Evolutionary conservation across 306 rosid species (phyloP).

Genomic region (Pyrus bretschneideri): DNA sequence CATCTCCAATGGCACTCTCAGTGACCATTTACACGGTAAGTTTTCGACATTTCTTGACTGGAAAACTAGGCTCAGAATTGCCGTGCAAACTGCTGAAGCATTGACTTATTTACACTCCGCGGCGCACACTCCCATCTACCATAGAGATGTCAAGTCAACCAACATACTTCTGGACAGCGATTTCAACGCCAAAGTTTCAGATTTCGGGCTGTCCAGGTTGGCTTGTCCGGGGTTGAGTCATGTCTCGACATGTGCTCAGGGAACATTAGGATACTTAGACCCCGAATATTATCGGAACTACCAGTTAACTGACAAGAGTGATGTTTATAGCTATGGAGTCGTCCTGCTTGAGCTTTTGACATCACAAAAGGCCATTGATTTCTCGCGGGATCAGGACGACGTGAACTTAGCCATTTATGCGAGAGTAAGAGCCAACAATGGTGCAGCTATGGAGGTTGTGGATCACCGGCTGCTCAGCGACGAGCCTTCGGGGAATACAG

Average conservation of each 20-base stretch:
- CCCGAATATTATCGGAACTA: constrained; percentile 88
- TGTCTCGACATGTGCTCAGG: constrained; percentile 96
- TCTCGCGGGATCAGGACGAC: constrained; percentile 61
- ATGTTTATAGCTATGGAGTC: constrained; percentile 89
- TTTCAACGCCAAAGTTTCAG: constrained; percentile 73
- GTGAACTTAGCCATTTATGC: constrained; percentile 68
- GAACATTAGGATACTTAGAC: constrained; percentile 88
- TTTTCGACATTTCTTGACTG: constrained; percentile 61
- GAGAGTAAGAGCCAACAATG: constrained; percentile 44
- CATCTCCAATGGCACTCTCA: constrained; percentile 88
- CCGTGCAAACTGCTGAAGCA: constrained; percentile 87
- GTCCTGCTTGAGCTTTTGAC: constrained; percentile 83
- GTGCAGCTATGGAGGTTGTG: constrained; percentile 43
- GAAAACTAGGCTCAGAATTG: constrained; percentile 76
- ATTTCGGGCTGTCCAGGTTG: constrained; percentile 89
- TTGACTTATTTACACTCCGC: constrained; percentile 79
- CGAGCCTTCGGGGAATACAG: constrained; percentile 20
- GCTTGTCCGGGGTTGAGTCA: constrained; percentile 87
- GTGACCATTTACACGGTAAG: constrained; percentile 77
- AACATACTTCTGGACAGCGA: constrained; percentile 69
- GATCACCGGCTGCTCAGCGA: constrained; percentile 47
- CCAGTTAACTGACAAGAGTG: constrained; percentile 88
- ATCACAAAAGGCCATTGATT: constrained; percentile 80
- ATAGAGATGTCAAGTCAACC: constrained; percentile 94
- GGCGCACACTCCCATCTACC: constrained; percentile 84